Evolutionary conservation across 495 filamentous ascomycete genomes (phyloP).

Genomic region (Penicillium coffeae): DNA sequence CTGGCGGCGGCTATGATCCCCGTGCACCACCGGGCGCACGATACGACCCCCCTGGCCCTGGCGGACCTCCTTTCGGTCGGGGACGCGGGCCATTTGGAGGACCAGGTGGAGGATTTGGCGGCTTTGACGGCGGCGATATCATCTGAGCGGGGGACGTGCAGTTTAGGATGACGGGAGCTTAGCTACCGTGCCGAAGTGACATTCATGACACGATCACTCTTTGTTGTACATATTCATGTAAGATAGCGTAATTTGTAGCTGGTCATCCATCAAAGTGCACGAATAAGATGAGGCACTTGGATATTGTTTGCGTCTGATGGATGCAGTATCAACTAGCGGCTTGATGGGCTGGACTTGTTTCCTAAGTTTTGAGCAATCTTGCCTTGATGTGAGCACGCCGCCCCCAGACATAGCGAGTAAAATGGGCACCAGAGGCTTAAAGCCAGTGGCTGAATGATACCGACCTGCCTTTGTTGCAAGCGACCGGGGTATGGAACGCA

Average conservation of each 20-base stretch:
- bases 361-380: no score
- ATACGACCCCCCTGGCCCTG: conserved; percentile 84
- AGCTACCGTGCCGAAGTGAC: background rate
- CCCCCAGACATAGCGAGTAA: no score
- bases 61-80: conserved; percentile 49
- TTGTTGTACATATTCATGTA: background rate
- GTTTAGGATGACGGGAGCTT: background rate
- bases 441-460: no score
- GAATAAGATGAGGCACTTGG: background rate
- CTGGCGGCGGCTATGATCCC: conserved; percentile 39
- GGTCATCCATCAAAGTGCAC: background rate
- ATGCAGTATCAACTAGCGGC: background rate
- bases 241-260: background rate
- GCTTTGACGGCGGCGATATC: conserved; percentile 65
- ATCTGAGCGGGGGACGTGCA: conserved; percentile 46
- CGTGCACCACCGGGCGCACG: conserved; percentile 55
- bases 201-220: background rate
- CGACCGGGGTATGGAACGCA: no score
- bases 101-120: conserved; percentile 49
- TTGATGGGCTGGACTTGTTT: background rate
- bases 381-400: no score
- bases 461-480: no score
- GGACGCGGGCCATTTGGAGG: conserved; percentile 41
- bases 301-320: background rate
- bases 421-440: no score